These are phyloP conservation scores for Xylaria sp. DNA, from an alignment of 2,329 filamentous ascomycete genomes.

Conservation along the genomic window DNA sequence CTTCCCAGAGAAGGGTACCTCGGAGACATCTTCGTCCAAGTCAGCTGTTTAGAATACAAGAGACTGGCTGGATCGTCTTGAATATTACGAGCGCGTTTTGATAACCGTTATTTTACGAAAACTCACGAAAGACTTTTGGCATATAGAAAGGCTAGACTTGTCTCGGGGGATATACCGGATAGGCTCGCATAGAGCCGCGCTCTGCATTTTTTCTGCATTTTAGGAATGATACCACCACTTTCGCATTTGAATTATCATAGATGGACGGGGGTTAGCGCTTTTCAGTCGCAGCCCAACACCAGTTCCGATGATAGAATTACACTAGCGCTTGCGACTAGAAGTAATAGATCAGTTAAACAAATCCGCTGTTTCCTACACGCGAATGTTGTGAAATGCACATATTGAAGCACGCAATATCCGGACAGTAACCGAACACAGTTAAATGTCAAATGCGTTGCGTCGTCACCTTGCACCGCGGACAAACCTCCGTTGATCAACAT, in stretches of 20 bases:
- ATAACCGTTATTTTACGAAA: slow-evolving; percentile 16
- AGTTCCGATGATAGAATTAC: slow-evolving; percentile 1
- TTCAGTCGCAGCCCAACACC: slow-evolving; percentile 4
- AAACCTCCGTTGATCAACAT: slow-evolving; percentile 5
- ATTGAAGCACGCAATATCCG: not conserved
- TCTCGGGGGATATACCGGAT: not conserved
- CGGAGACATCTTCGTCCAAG: slow-evolving; percentile 27
- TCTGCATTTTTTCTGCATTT: slow-evolving; percentile 11
- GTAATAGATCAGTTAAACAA: slow-evolving; percentile 21
- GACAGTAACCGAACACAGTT: not conserved
- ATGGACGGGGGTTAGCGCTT: not conserved
- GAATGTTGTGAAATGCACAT: slow-evolving; percentile 8
- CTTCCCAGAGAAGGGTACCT: slow-evolving; percentile 38
- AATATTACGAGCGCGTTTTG: not conserved
- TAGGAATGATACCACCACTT: slow-evolving; percentile 29
- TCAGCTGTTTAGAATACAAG: slow-evolving; percentile 14
- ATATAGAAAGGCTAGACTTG: slow-evolving; percentile 19
- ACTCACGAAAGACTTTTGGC: slow-evolving; percentile 16
- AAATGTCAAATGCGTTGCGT: not conserved
- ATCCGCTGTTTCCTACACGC: not conserved
- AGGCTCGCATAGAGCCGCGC: not conserved
- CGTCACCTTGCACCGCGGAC: not conserved
- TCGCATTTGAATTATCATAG: slow-evolving; percentile 22
- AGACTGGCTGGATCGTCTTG: slow-evolving; percentile 7
- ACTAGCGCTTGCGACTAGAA: slow-evolving; percentile 20